Evolutionary conservation across 1,139 yeast species (phyloP), one percentile per base, ranked within the genome.

Genomic region (Eremothecium coryli): DNA sequence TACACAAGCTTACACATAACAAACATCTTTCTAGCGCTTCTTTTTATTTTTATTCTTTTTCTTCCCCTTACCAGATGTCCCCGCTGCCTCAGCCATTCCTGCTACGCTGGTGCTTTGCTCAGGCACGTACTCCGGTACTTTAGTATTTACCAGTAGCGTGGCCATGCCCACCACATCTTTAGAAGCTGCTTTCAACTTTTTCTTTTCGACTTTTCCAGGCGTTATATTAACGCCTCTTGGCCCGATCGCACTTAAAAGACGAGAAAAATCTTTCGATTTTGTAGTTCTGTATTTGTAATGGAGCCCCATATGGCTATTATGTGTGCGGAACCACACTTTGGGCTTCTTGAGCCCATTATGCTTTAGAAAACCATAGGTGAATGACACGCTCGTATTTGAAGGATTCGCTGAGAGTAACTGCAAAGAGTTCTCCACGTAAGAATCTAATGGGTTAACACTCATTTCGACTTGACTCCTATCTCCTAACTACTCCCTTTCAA

Each of bases 211-310:
- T 21, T 39, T 45, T 4, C 44, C 42, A n/a, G 48, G 44, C 14
- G 42, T 40, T 18, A 55, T 45, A 10, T 57, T 43, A 7, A 82
- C 81, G 2, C 93, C 90, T 41, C 72, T 68, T 3, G 96, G 95
- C 0, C 96, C 96, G 34, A 86, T 54, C n/a, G 88, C 85, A 25
- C 84, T 74, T 54, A 85, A 62, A 21, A 88, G 57, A 48, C 90
- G 71, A 12, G 90, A 78, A 27, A 88, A 70, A 54, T 86, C 95
- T 57, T 86, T 86, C 31, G 70, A 61, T 48, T 79, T 79, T 42
- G 64, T 62, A 0, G 94, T 76, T 39, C 67, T 68, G 50, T 69
- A 73, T 44, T 70, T 70, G 56, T 81, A 71, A 38, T 82, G 70
- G 29, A 76, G 68, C 2, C 94, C 94, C 10, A 77, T 66, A 12